phyloP scores from a whole-genome alignment of 78 protist species.

The Dictyostelium intermedium region DNA sequence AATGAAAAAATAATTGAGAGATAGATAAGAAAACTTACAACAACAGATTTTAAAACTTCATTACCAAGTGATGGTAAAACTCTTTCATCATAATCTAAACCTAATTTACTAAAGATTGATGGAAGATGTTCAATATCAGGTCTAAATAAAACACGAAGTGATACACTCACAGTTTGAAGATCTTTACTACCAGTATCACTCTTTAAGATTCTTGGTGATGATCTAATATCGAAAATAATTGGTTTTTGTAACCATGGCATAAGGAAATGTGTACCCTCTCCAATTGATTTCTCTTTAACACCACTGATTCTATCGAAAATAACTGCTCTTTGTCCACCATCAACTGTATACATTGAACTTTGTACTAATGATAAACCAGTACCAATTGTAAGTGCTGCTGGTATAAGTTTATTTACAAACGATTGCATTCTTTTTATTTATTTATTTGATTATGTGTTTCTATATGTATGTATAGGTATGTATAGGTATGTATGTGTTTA shows the following conservation, averaged over 20 bases:
- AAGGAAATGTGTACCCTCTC: conserved; percentile 79
- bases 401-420: conserved; percentile 32
- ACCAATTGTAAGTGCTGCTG: conserved; percentile 42
- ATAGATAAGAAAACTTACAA: conserved; percentile 25
- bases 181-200: conserved; percentile 84
- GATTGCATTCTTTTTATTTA: neutral
- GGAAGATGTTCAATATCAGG: conserved; percentile 74
- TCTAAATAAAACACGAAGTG: conserved; percentile 73
- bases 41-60: conserved; percentile 83
- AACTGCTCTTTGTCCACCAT: conserved; percentile 84
- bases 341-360: conserved; percentile 69
- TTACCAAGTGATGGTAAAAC: conserved; percentile 83
- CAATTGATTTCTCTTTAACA: conserved; percentile 41
- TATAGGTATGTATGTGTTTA: neutral
- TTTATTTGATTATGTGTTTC: too few species aligned
- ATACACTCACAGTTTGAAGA: conserved; percentile 68
- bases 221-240: conserved; percentile 68
- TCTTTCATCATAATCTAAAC: conserved; percentile 83
- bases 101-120: conserved; percentile 51
- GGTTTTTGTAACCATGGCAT: conserved; percentile 81
- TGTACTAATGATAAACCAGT: conserved; percentile 47
- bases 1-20: too few species aligned
- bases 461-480: too few species aligned
- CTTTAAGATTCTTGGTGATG: conserved; percentile 70
- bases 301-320: conserved; percentile 77